phyloP scores from a whole-genome alignment of 2,329 filamentous ascomycete genomes.

The Microdochium bolleyi region DNA sequence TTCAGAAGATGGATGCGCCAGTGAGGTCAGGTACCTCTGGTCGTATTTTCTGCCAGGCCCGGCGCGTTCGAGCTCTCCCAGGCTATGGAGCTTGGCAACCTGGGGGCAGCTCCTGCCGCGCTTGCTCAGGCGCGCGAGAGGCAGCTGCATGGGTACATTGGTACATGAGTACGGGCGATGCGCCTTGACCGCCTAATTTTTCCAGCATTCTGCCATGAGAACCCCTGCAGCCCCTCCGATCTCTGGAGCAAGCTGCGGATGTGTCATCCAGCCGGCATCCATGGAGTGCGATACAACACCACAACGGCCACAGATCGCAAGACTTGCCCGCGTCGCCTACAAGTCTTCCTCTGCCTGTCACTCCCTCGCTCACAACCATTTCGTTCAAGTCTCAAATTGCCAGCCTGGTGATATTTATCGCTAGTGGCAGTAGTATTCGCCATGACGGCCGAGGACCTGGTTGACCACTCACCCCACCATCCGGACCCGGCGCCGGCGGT shows the following conservation, averaged over 20 bases:
- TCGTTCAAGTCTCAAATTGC: background rate
- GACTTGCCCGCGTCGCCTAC: too few relatives aligned
- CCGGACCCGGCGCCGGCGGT: constrained; percentile 67
- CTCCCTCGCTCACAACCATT: background rate
- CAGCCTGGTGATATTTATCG: background rate
- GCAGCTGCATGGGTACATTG: background rate
- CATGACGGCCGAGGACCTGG: constrained; percentile 42
- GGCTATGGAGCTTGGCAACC: background rate
- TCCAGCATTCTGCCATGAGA: background rate
- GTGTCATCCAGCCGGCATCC: background rate
- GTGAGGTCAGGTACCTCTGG: too few relatives aligned
- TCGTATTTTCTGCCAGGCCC: background rate
- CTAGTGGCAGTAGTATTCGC: constrained; percentile 7
- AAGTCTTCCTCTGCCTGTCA: too few relatives aligned
- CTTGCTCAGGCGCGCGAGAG: background rate
- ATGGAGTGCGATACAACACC: too few relatives aligned
- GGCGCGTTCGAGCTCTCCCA: background rate
- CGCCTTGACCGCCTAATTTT: background rate
- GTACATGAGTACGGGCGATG: background rate
- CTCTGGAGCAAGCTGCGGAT: background rate
- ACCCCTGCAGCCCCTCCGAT: background rate
- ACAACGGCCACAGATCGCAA: too few relatives aligned
- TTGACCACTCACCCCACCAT: constrained; percentile 83
- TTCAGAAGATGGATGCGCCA: background rate
- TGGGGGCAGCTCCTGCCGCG: background rate